phyloP scores from a whole-genome alignment of 208 protist genomes.

The Wallacemonas collosoma region DNA sequence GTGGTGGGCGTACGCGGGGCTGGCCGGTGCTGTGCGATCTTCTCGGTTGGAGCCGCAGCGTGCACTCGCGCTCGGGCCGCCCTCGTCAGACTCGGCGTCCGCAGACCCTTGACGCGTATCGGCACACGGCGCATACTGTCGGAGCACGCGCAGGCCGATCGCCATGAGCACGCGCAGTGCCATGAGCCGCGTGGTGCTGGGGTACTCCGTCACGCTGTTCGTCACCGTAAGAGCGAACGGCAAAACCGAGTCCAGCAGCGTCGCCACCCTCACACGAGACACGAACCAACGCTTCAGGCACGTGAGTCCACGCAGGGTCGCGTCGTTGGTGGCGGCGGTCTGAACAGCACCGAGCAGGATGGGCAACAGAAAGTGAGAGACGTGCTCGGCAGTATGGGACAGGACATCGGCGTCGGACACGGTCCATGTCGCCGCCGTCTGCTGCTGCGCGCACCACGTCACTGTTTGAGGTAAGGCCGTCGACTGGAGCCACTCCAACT shows the following conservation, averaged over 20 bases:
- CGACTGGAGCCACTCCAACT: slow-evolving; percentile 47
- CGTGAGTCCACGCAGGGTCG: slow-evolving; percentile 43
- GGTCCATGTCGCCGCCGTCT: neutral
- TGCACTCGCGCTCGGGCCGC: too few species aligned
- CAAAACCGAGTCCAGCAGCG: slow-evolving; percentile 45
- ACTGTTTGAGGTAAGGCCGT: neutral
- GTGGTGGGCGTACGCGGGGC: too few species aligned
- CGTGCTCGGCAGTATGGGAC: neutral
- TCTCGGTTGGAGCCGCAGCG: too few species aligned
- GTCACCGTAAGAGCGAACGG: slow-evolving; percentile 48
- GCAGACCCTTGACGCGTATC: neutral
- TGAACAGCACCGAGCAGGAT: slow-evolving; percentile 52
- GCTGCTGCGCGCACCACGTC: neutral
- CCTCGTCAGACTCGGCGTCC: too few species aligned
- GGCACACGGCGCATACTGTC: neutral
- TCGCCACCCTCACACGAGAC: slow-evolving; percentile 27
- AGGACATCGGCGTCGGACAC: neutral
- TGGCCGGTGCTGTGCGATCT: too few species aligned
- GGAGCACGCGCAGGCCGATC: slow-evolving; percentile 27
- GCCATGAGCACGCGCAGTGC: slow-evolving; percentile 51
- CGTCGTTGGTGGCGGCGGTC: slow-evolving; percentile 37
- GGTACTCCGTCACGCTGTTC: slow-evolving; percentile 31
- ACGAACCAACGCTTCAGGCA: slow-evolving; percentile 39
- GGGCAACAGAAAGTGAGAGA: slow-evolving; percentile 43
- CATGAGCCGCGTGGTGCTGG: slow-evolving; percentile 40